Percentiles rank a stretch among this genome's conserved stretches.
phyloP scores from a whole-genome alignment of 2,329 filamentous ascomycete species.

The Bipolaris zeicola region DNA sequence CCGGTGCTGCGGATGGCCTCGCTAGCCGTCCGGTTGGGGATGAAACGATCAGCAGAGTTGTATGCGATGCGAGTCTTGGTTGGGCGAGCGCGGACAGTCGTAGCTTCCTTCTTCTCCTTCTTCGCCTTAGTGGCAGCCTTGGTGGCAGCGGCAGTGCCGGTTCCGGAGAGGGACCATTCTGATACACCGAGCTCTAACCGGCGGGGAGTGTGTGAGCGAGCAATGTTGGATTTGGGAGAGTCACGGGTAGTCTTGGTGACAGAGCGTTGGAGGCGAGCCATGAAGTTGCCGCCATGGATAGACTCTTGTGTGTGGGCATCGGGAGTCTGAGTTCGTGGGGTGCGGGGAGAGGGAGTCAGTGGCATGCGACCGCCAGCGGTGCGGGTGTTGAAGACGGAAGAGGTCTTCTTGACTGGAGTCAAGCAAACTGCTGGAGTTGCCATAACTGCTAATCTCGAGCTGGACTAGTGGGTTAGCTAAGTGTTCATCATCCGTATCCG shows the following conservation, averaged over 20 bases:
- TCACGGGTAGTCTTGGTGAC: conserved; percentile 71
- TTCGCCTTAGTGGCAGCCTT: conserved; percentile 54
- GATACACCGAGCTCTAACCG: conserved; percentile 90
- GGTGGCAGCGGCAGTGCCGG: conserved; percentile 59
- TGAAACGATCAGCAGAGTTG: conserved; percentile 89
- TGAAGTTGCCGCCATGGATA: conserved; percentile 73
- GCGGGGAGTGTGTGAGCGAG: conserved; percentile 73
- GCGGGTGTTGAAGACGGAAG: conserved; percentile 87
- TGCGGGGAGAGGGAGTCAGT: conserved; percentile 85
- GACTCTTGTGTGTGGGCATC: conserved; percentile 67
- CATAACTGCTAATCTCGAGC: conserved; percentile 62
- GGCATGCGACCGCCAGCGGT: conserved; percentile 95
- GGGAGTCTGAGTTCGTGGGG: conserved; percentile 55
- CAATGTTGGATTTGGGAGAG: conserved; percentile 97
- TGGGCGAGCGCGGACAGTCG: conserved; percentile 38
- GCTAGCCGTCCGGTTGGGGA: conserved; percentile 89
- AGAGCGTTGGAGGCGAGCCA: conserved; percentile 76
- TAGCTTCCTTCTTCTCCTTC: conserved; percentile 44
- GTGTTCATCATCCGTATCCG: conserved; percentile 4
- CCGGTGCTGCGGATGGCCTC: conserved; percentile 83
- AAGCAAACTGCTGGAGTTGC: conserved; percentile 75
- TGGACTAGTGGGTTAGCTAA: conserved; percentile 29
- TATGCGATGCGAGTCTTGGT: conserved; percentile 51
- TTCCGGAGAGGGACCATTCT: conserved; percentile 88
- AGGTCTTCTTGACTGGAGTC: conserved; percentile 93